Conservation (phyloP, 2,329 filamentous ascomycete genomes). For the Aspergillus candidus region DNA sequence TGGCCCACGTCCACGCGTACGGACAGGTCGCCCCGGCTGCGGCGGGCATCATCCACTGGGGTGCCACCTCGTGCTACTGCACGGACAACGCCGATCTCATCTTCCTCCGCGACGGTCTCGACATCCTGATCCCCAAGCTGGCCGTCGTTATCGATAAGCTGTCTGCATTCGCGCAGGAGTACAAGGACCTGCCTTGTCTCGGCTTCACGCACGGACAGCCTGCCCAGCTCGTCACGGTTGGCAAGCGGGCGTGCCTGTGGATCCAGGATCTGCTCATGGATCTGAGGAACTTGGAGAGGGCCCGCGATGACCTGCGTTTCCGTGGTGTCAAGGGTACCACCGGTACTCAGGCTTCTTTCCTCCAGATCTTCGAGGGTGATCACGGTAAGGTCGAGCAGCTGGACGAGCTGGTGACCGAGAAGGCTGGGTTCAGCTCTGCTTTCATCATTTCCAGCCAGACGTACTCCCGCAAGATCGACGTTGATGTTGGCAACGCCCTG, state of each 20-base stretch:
- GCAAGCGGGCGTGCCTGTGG: conserved; percentile 64
- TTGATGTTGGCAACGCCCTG: conserved; percentile 73
- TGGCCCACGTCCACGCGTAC: conserved; percentile 67
- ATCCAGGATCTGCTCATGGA: conserved; percentile 71
- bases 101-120: conserved; percentile 66
- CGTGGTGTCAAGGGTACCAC: conserved; percentile 69
- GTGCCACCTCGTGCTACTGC: conserved; percentile 52
- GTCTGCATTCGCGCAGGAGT: conserved; percentile 62
- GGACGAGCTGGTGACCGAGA: conserved; percentile 58
- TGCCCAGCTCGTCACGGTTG: conserved; percentile 59
- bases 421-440: conserved; percentile 57
- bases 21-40: conserved; percentile 68
- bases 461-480: conserved; percentile 76
- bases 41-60: conserved; percentile 76
- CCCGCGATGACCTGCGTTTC: conserved; percentile 64
- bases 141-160: conserved; percentile 74
- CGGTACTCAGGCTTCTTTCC: conserved; percentile 71
- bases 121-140: conserved; percentile 70
- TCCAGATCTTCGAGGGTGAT: conserved; percentile 60
- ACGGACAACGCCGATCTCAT: conserved; percentile 77
- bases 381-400: conserved; percentile 56
- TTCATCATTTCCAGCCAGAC: conserved; percentile 67
- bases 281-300: conserved; percentile 64
- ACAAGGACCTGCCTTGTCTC: conserved; percentile 66
- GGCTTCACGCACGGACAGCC: conserved; percentile 65